Evolutionary conservation across 1,139 yeast species (phyloP), one percentile per base, ranked within the genome.

Genomic region (Nematodospora anomalae): DNA sequence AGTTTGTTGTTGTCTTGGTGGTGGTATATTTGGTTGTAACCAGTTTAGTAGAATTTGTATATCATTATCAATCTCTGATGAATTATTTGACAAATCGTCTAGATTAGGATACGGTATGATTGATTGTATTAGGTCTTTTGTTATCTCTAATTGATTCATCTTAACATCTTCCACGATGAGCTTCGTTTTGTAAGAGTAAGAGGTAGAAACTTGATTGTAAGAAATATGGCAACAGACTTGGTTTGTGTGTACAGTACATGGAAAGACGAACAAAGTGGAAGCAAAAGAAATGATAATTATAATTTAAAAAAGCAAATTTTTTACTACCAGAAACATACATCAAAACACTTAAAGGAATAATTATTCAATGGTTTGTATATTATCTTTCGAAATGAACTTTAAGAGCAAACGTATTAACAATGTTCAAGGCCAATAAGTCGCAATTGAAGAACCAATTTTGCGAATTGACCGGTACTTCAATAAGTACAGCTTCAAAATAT

Each of bases 1-100:
- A 16, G 14, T 14, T 26, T 26, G 32, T 22, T 16, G 29, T 24
- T 15, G 44, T n/a, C 26, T 22, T 13, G 9, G 12, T 27, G 36
- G 33, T 3, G 67, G 64, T 38, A 57, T 58, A 36, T 45, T 60
- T 4, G 71, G 69, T 35, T 51, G 51, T 24, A 71, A 53, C 73
- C 74, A 71, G 35, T 66, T 50, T 8, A 71, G 53, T 8, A 71
- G 52, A 26, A 63, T 55, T 23, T 60, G 60, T 9, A 69, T 53
- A 43, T 71, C 77, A 44, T 67, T 70, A 42, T 71, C 75, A n/a
- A 62, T 51, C 25, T 70, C 74, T 5, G 49, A 43, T 2, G 49
- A 27, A 14, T 50, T 45, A 13, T 47, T 42, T 4, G 55, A 46
- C 16, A 60, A 45, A 40, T 60, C 62, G 16, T 47, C 42, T n/a